phyloP scores from a whole-genome alignment of 257 asterid species.

The Solanum raphanifolium region DNA sequence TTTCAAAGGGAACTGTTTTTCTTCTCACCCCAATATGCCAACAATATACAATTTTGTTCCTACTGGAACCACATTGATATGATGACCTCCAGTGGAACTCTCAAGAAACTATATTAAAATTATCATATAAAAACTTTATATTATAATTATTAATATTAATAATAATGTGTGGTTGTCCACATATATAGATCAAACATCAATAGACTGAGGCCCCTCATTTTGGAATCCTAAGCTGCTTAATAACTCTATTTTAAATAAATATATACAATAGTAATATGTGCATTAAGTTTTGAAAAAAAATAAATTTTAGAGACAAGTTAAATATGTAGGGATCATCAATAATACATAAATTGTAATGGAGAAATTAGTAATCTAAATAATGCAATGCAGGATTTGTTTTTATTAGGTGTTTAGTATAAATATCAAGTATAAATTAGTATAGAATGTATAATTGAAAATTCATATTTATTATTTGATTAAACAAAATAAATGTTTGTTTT shows the following conservation, averaged over 20 bases:
- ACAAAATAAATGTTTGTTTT: neutral
- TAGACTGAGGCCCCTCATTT: neutral
- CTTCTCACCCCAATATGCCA: conserved; percentile 1
- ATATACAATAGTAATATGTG: neutral
- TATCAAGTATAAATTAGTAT: neutral
- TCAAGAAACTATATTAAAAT: neutral
- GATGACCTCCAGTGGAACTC: neutral
- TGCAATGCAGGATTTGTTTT: neutral
- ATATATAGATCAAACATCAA: neutral
- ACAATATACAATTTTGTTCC: conserved; percentile 1
- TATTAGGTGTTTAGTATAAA: neutral
- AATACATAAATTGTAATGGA: neutral
- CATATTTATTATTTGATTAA: neutral
- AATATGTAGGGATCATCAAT: neutral
- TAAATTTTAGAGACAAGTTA: neutral
- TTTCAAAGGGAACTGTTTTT: neutral
- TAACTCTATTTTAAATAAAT: neutral
- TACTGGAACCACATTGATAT: neutral
- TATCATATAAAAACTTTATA: neutral
- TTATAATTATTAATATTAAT: neutral
- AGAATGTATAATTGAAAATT: neutral
- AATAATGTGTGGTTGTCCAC: neutral
- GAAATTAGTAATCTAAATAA: neutral
- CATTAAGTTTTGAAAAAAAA: neutral
- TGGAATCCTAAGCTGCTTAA: neutral